Evolutionary conservation across 2,329 filamentous ascomycete species (phyloP), one percentile per base, ranked within the genome.

Genomic region (Moelleriella libera): DNA sequence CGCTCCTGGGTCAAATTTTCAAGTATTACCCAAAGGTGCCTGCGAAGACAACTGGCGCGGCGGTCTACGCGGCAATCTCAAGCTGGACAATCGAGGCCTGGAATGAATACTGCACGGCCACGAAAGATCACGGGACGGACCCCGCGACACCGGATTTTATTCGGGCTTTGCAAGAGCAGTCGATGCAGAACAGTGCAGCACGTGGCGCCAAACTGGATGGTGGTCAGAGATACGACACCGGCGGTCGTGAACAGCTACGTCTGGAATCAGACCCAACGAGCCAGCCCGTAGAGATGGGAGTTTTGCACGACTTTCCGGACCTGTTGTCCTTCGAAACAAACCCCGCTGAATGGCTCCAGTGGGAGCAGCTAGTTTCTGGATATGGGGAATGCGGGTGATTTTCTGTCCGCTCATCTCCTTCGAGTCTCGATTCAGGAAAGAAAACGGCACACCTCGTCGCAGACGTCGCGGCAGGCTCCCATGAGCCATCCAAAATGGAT

Each of bases 1-100:
- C 51, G 30, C 46, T 60, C 34, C 54, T 61, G 12, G 59, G 53
- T 0, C 48, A 42, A 6, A 49, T 57, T 4, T 56, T 57, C 39
- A 52, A 52, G 7, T 45, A 54, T 10, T 56, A 55, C 40, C 54
- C 57, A 4, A 45, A 53, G 39, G 48, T 56, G 0, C 55, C 56
- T 30, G 49, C 52, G 7, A 48, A 55, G 40, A 43, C 48, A 5
- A 45, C 57, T 0, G 55, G 50, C 1, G 47, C 58, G 7, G 54
- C 40, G 14, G 40, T 63, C 10, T 57, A 58, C 37, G 49, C 11
- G 10, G 49, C 46, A 2, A 44, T 52, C 14, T 34, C 41, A 12
- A 47, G 43, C 40, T 52, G 51, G 49, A 51, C 45, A 28, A 34
- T 47, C 7, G 47, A 52, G 43, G 51, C 47, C 10, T 52, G 51